phyloP scores from a whole-genome alignment of 2,329 filamentous ascomycete species.

The Pyricularia grisea region DNA sequence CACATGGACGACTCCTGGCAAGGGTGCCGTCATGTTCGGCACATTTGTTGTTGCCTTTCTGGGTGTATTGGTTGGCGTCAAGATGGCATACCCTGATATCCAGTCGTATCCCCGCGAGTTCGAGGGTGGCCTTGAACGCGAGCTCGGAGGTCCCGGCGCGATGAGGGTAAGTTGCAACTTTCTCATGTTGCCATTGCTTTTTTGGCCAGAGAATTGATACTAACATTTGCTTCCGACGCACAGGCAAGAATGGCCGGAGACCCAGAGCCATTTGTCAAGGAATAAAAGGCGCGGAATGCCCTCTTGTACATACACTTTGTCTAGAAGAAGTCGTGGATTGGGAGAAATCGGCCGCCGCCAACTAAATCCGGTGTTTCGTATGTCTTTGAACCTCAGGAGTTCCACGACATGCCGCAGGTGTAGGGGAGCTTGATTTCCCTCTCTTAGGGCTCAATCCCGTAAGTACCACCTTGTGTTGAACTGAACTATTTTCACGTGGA shows the following conservation, averaged over 20 bases:
- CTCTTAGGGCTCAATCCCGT: not conserved
- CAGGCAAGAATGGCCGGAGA: slow-evolving; percentile 48
- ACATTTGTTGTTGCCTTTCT: slow-evolving; percentile 56
- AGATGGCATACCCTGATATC: slow-evolving; percentile 62
- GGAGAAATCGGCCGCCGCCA: not conserved
- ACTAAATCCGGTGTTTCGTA: not conserved
- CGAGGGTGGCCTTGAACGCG: slow-evolving; percentile 61
- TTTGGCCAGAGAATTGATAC: slow-evolving; percentile 1
- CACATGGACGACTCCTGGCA: slow-evolving; percentile 66
- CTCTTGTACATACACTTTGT: not conserved
- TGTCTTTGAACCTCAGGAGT: not conserved
- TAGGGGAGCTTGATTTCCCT: not conserved
- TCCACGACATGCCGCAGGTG: not conserved
- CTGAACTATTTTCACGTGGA: too few species aligned
- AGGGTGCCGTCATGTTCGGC: slow-evolving; percentile 59
- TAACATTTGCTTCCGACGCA: not conserved
- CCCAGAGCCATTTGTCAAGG: slow-evolving; percentile 34
- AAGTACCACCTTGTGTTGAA: too few species aligned
- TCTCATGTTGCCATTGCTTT: not conserved
- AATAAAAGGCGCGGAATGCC: not conserved
- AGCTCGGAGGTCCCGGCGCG: slow-evolving; percentile 63
- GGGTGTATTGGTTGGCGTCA: slow-evolving; percentile 57
- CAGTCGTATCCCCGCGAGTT: slow-evolving; percentile 61
- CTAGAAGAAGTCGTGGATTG: slow-evolving; percentile 10
- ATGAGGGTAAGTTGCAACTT: slow-evolving; percentile 46